Evolutionary conservation across 2,329 filamentous ascomycete genomes (phyloP).

Genomic region (Cytospora piceicola): DNA sequence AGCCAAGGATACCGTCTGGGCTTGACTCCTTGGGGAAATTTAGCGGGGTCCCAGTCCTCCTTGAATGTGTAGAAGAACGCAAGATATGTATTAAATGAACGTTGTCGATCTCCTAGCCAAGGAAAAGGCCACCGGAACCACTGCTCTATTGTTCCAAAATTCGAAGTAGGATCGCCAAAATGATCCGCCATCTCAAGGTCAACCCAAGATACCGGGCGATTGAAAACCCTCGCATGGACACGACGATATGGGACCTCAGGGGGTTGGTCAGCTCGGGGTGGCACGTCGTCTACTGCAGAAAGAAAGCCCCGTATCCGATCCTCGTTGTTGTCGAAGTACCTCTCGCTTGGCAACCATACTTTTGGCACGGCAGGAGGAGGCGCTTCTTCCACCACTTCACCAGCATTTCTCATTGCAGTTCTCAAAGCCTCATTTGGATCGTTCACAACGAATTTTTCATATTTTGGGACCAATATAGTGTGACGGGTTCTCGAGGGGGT

Average conservation of each 20-base stretch:
- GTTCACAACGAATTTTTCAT: slow-evolving; percentile 40
- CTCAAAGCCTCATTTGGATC: slow-evolving; percentile 43
- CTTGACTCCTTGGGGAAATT: slow-evolving; percentile 30
- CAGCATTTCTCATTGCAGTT: slow-evolving; percentile 31
- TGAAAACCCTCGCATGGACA: slow-evolving; percentile 40
- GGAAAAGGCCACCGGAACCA: slow-evolving; percentile 42
- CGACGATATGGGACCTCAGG: too few species aligned
- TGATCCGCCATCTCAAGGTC: slow-evolving; percentile 46
- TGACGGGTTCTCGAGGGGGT: slow-evolving; percentile 30
- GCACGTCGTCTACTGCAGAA: slow-evolving; percentile 21
- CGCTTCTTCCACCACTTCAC: slow-evolving; percentile 11
- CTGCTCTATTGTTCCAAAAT: slow-evolving; percentile 39
- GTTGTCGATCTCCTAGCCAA: slow-evolving; percentile 31
- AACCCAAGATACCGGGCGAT: slow-evolving; percentile 47
- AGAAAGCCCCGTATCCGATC: slow-evolving; percentile 9
- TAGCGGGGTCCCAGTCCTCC: slow-evolving; percentile 41
- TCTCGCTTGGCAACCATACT: slow-evolving; percentile 10
- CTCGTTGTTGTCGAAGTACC: slow-evolving; percentile 10
- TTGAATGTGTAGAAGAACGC: slow-evolving; percentile 57
- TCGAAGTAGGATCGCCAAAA: slow-evolving; percentile 37
- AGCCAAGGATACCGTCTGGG: slow-evolving; percentile 54
- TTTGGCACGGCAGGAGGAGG: background rate
- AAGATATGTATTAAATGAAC: slow-evolving; percentile 43
- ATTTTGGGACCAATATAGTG: slow-evolving; percentile 43
- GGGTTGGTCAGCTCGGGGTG: too few species aligned